A percentile compares a stretch with the other conserved stretches of the same genome.
phyloP scores from a whole-genome alignment of 2,329 filamentous ascomycete species.

The Botrytis paeoniae region DNA sequence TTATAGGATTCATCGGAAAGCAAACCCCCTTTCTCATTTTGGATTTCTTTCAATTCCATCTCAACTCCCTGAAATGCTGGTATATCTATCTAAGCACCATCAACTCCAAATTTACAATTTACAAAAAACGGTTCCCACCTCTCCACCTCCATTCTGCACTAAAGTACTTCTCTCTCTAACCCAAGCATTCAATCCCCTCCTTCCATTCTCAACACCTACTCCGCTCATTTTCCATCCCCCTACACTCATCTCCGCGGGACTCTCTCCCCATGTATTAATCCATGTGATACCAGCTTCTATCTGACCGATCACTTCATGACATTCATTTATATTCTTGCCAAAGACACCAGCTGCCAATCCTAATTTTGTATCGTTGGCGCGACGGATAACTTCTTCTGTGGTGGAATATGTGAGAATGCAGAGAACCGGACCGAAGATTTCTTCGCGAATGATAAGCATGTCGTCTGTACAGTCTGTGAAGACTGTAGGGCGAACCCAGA shows the following conservation, averaged over 20 bases:
- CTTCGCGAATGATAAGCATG: conserved; percentile 77
- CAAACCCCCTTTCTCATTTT: neutral
- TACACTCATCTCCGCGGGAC: conserved; percentile 86
- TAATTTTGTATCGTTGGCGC: conserved; percentile 74
- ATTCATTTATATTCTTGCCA: conserved; percentile 68
- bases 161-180: conserved; percentile 84
- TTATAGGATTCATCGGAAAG: neutral
- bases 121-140: conserved; percentile 68
- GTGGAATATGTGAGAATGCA: conserved; percentile 71
- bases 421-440: conserved; percentile 90
- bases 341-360: conserved; percentile 85
- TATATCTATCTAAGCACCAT: neutral
- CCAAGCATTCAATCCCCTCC: conserved; percentile 76
- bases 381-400: conserved; percentile 64
- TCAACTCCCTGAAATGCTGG: neutral
- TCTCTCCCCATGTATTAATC: conserved; percentile 94
- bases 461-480: conserved; percentile 82
- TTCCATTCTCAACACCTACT: conserved; percentile 81
- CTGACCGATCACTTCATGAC: conserved; percentile 67
- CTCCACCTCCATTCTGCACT: conserved; percentile 66
- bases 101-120: conserved; percentile 44
- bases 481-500: conserved; percentile 79
- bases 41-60: neutral
- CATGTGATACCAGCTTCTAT: conserved; percentile 85
- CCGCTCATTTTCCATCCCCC: conserved; percentile 92